These are phyloP conservation scores for Saturnispora sekii DNA, from an alignment of 805 yeast species.

Conservation along the genomic window DNA sequence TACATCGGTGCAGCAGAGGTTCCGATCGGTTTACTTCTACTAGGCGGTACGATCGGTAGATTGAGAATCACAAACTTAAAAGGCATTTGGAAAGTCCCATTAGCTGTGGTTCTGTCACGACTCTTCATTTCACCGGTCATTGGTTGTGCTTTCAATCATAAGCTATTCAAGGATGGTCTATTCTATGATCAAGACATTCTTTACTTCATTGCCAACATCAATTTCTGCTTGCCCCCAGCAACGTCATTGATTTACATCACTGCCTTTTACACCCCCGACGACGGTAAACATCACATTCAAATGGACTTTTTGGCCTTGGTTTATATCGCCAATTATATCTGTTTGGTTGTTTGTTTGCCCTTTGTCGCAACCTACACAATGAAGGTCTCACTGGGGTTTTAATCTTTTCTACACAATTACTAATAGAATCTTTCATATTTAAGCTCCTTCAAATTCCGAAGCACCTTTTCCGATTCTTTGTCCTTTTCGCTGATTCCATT, in stretches of 20 bases:
- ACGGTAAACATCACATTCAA: conserved; percentile 42
- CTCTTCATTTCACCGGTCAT: conserved; percentile 69
- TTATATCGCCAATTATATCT: conserved; percentile 63
- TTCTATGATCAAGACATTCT: conserved; percentile 49
- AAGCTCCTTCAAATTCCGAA: conserved; percentile 7
- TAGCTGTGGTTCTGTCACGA: conserved; percentile 46
- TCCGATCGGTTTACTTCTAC: conserved; percentile 70
- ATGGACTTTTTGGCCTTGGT: conserved; percentile 80
- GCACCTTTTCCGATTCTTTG: not conserved
- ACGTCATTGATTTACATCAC: conserved; percentile 84
- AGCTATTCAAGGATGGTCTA: conserved; percentile 54
- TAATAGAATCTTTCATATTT: conserved; percentile 1
- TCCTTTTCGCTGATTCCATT: not conserved
- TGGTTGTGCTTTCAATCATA: conserved; percentile 61
- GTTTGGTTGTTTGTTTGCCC: conserved; percentile 62
- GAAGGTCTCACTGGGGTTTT: conserved; percentile 38
- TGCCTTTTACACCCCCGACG: conserved; percentile 72
- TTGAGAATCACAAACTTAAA: conserved; percentile 45
- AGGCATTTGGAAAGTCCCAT: conserved; percentile 63
- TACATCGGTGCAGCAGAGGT: conserved; percentile 85
- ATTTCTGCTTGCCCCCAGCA: conserved; percentile 78
- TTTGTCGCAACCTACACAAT: conserved; percentile 62
- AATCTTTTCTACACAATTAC: conserved; percentile 1
- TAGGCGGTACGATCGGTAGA: conserved; percentile 86
- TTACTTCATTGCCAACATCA: conserved; percentile 62